Percentiles rank a stretch among this genome's conserved stretches.
Conservation (phyloP, 2,329 filamentous ascomycete genomes). For the Cadophora malorum region DNA sequence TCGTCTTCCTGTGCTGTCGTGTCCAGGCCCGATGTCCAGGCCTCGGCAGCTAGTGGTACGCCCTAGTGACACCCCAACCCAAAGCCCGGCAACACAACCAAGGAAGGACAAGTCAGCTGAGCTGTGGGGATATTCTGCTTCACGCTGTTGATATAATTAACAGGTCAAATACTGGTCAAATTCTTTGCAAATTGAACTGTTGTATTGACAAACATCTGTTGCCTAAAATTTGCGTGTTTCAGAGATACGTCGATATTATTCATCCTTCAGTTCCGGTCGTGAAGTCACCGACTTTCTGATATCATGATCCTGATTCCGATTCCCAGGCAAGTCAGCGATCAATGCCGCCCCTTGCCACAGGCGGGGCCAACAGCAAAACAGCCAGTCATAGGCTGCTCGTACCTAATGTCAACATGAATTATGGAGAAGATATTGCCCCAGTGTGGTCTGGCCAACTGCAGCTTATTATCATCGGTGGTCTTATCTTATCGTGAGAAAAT, state of each 20-base stretch:
- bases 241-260: too few species aligned
- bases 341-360: constrained; percentile 10
- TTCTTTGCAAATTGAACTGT: too few species aligned
- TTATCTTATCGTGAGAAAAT: constrained; percentile 17
- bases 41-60: neutral
- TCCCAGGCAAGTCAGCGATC: neutral
- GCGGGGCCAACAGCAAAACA: neutral
- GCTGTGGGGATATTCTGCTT: neutral
- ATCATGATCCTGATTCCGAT: neutral
- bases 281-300: neutral
- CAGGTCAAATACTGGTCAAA: too few species aligned
- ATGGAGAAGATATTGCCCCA: neutral
- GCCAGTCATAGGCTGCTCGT: constrained; percentile 2
- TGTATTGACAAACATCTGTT: too few species aligned
- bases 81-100: neutral
- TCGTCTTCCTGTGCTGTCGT: neutral
- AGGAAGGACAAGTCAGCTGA: neutral
- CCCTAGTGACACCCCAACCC: neutral
- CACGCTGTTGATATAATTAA: too few species aligned
- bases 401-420: constrained; percentile 14
- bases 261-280: neutral
- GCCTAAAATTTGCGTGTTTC: too few species aligned
- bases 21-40: neutral
- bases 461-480: neutral
- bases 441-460: neutral